Evolutionary conservation across 2,329 filamentous ascomycete species (phyloP), one percentile per base, ranked within the genome.

Genomic region (Xylaria digitata): DNA sequence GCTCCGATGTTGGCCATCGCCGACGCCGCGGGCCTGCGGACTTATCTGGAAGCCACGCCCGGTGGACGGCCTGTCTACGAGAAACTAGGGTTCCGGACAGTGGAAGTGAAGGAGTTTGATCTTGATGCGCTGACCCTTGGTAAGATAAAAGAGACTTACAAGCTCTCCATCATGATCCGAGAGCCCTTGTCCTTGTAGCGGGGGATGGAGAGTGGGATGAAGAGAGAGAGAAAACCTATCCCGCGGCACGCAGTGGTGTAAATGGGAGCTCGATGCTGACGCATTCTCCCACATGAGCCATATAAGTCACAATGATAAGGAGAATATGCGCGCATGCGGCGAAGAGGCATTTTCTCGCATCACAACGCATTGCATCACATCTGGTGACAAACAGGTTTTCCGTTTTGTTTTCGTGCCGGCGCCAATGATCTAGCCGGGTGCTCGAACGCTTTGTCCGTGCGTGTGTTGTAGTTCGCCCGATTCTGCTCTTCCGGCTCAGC

Each of bases 11-110:
- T 82, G n/a, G 75, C 73, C 6, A 66, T 78, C 13, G 79, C 80
- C 5, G 80, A 82, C 61, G 54, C 64, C 3, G 73, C 76, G 32
- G 76, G 75, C 2, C 71, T 77, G 53, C 75, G 70, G 61, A 69
- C 72, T 0, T 81, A 80, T 63, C 73, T 82, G 34, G 80, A 82
- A 69, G 79, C 79, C n/a, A 80, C 80, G 8, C 65, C 71, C 1
- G 70, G 68, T 0, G 80, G 79, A 2, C 74, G 74, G 57, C 76
- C 75, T 11, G 26, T 83, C 15, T 83, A 83, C 66, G 71, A 75
- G 68, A 78, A 77, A 67, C 58, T 79, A 5, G 80, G 80, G 9
- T 82, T 79, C 61, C 73, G 71, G 56, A 72, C 76, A 49, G 72
- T 80, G 0, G 80, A 80, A 52, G 61, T 72, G 30, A 61, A 80